Conservation (phyloP, 345 rosid genomes). For the Populus pruinosa region DNA sequence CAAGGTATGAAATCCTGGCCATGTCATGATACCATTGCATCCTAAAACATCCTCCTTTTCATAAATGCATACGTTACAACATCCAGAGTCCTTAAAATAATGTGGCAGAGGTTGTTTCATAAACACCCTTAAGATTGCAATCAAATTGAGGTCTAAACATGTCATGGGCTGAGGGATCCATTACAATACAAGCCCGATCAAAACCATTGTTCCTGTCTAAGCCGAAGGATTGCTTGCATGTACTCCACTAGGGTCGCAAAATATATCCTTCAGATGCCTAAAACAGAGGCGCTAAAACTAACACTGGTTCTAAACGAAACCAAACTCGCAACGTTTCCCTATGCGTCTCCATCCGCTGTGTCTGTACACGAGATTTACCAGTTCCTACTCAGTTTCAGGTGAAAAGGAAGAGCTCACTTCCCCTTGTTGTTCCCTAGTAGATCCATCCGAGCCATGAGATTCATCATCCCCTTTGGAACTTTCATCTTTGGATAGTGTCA, state of each 20-base stretch:
- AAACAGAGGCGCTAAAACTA: neutral
- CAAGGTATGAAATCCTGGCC: too few species aligned
- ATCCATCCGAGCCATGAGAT: neutral
- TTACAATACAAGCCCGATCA: too few species aligned
- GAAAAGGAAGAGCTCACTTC: neutral
- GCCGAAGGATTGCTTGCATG: too few species aligned
- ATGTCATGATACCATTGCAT: too few species aligned
- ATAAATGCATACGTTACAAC: too few species aligned
- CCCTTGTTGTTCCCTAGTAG: neutral
- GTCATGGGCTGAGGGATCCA: too few species aligned
- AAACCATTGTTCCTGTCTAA: too few species aligned
- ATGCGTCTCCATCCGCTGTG: neutral
- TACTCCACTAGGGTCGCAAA: neutral
- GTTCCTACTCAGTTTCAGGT: neutral
- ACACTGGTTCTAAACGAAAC: neutral
- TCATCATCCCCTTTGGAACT: neutral
- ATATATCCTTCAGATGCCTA: neutral
- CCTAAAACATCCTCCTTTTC: too few species aligned
- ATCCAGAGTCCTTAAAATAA: too few species aligned
- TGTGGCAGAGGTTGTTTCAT: too few species aligned
- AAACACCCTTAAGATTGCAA: too few species aligned
- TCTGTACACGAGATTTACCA: neutral
- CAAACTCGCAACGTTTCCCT: neutral
- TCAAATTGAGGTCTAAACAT: too few species aligned
- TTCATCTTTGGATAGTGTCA: neutral